Conservation (phyloP, 768 basidiomycete species). For the Boletus insuetus region DNA sequence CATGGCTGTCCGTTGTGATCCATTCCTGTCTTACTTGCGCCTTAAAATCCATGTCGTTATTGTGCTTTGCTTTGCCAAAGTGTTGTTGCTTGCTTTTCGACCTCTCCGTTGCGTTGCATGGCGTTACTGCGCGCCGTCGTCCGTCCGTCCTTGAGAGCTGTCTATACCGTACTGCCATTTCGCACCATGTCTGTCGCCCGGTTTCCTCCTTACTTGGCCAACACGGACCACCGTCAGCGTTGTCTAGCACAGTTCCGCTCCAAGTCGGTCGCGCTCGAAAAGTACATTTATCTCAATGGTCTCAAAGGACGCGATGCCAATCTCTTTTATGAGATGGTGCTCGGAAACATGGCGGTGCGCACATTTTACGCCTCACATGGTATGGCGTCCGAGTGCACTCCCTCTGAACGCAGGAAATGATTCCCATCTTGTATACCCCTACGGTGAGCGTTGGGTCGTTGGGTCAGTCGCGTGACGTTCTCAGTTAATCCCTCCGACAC, state of each 20-base stretch:
- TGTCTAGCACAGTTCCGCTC: slow-evolving; percentile 57
- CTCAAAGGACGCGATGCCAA: slow-evolving; percentile 61
- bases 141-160: not conserved
- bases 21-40: too few relatives aligned
- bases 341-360: slow-evolving; percentile 57
- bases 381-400: too few relatives aligned
- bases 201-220: slow-evolving; percentile 48
- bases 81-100: too few relatives aligned
- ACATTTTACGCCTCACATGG: not conserved
- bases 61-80: too few relatives aligned
- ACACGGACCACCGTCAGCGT: slow-evolving; percentile 52
- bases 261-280: slow-evolving; percentile 55
- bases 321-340: slow-evolving; percentile 64
- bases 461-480: slow-evolving; percentile 7
- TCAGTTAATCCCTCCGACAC: too few relatives aligned
- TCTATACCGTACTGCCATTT: not conserved
- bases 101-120: slow-evolving; percentile 2
- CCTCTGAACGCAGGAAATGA: slow-evolving; percentile 40
- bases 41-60: too few relatives aligned
- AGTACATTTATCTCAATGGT: slow-evolving; percentile 67
- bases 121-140: not conserved
- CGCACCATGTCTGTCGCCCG: slow-evolving; percentile 31
- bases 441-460: slow-evolving; percentile 41
- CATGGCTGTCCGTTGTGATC: not conserved
- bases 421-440: slow-evolving; percentile 74